Conservation (phyloP, 208 protist genomes). For the Crithidia bombi region DNA sequence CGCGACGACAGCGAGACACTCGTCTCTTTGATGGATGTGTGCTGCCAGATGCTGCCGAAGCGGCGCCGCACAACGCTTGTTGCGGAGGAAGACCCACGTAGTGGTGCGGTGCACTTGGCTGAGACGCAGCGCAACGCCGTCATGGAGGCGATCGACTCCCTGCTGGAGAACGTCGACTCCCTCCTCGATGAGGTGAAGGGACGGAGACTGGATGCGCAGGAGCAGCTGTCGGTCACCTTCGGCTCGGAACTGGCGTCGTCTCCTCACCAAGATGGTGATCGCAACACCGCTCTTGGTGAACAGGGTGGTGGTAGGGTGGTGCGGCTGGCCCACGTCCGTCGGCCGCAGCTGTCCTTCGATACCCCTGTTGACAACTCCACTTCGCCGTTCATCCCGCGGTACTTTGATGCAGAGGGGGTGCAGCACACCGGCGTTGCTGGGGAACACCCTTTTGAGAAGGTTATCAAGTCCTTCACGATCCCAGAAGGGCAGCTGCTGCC, state of each 20-base stretch:
- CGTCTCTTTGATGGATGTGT: slow-evolving; percentile 70
- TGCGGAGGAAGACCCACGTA: slow-evolving; percentile 11
- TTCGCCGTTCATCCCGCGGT: slow-evolving; percentile 65
- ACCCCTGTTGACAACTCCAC: slow-evolving; percentile 76
- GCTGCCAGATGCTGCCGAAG: slow-evolving; percentile 67
- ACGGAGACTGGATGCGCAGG: slow-evolving; percentile 56
- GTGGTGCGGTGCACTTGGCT: slow-evolving; percentile 33
- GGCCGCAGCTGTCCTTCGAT: slow-evolving; percentile 83
- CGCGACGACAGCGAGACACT: slow-evolving; percentile 59
- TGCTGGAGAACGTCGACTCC: slow-evolving; percentile 84
- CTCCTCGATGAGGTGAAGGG: slow-evolving; percentile 82
- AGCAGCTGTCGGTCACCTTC: slow-evolving; percentile 84
- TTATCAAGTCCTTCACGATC: slow-evolving; percentile 54
- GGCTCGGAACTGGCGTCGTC: slow-evolving; percentile 59
- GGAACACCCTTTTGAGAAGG: slow-evolving; percentile 77
- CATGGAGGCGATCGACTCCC: slow-evolving; percentile 87
- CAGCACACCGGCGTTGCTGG: slow-evolving; percentile 56
- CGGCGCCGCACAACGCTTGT: slow-evolving; percentile 52
- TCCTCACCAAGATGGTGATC: slow-evolving; percentile 4
- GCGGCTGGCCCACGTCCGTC: slow-evolving; percentile 40
- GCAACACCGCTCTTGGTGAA: not conserved
- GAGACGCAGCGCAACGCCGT: slow-evolving; percentile 64
- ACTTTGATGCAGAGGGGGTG: slow-evolving; percentile 61
- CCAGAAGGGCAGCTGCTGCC: slow-evolving; percentile 63
- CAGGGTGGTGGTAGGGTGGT: slow-evolving; percentile 27